Evolutionary conservation across 2,329 filamentous ascomycete species (phyloP), one percentile per base, ranked within the genome.

Genomic region (Coniella vitis): DNA sequence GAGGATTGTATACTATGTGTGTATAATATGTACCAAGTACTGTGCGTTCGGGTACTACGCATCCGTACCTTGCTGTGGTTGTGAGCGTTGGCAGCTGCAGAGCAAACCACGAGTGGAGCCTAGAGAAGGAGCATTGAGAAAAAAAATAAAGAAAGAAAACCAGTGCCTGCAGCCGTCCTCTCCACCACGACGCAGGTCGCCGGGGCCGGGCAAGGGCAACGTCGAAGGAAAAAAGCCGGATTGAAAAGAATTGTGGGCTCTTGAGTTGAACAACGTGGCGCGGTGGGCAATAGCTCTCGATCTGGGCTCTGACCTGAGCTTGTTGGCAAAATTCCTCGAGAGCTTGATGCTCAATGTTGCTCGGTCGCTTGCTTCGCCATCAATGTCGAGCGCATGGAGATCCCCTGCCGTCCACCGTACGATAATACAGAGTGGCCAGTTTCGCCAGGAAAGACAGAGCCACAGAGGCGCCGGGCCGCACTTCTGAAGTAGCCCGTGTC

Each of bases 121-220:
- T 39, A 20, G 20, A 20, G 20, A 19, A 21, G 13, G 20, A 17
- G 16, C 10, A 19, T 19, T 13, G 9, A 25, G 22, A 17, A n/a
- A 25, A 29, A 25, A 41, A 19, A 8, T 3, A 25, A n/a, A 17
- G 21, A 25, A 29, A 25, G 29, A 19, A 8, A 31, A 21, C n/a
- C 38, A 41, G 40, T 42, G 39, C 40, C 40, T 42, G 40, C 40
- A 42, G 40, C 40, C 29, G 29, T n/a, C n/a, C 13, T 19, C 39
- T 17, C 40, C 40, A 42, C 40, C 29, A 17, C 25, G 40, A 42
- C 13, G 40, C 40, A 42, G 25, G 25, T 31, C 40, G 29, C 29
- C 19, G 40, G 40, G 13, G 40, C 40, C 40, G 13, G 25, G 16
- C 16, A 34, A 8, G 38, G 22, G 7, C 16, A 36, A 13, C 14